Base-by-base conservation (phyloP, 148 eudicot genomes). In the Heliamphora exappendiculata region DNA sequence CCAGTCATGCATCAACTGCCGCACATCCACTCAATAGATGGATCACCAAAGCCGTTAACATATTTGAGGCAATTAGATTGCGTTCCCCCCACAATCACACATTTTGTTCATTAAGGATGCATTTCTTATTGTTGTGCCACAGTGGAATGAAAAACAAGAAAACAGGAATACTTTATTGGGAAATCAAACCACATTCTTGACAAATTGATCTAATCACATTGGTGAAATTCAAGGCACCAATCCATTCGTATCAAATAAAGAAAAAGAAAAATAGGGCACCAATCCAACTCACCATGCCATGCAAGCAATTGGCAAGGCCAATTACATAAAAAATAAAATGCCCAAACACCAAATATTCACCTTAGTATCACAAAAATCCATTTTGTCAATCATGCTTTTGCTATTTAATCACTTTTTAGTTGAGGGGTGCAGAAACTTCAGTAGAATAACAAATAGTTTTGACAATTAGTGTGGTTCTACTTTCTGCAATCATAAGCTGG, bases 91-190 rank as follows among this genome's bases (percentile, higher is more conserved):
- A 34, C 69, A 65, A 4, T 41, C 68, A 41, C 26, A 13, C 17
- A 45, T 22, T 58, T 26, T 69, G 36, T 69, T 45, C 20, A 45
- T 26, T 69, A 4, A 68, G 33, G 54, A 37, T 42, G 34, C 42
- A 26, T 26, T 14, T 45, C 55, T n/a, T n/a, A n/a, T n/a, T n/a
- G n/a, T n/a, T n/a, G n/a, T n/a, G n/a, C n/a, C n/a, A n/a, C n/a
- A n/a, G n/a, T n/a, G n/a, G n/a, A n/a, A n/a, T 70, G 57, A 28
- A n/a, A 70, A 29, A 49, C 74, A 51, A 70, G 7, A 29, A 53
- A 70, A 20, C 37, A 39, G 42, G 3, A 2, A 39, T 39, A 7
- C 42, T 39, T 39, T 39, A 39, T 39, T 39, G 42, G 42, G 42
- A 49, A 49, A 49, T 9, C 17, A 8, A 2, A 49, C 53, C 37